Evolutionary conservation across 495 filamentous ascomycete genomes (phyloP).

Genomic region (Talaromyces stipitatus): DNA sequence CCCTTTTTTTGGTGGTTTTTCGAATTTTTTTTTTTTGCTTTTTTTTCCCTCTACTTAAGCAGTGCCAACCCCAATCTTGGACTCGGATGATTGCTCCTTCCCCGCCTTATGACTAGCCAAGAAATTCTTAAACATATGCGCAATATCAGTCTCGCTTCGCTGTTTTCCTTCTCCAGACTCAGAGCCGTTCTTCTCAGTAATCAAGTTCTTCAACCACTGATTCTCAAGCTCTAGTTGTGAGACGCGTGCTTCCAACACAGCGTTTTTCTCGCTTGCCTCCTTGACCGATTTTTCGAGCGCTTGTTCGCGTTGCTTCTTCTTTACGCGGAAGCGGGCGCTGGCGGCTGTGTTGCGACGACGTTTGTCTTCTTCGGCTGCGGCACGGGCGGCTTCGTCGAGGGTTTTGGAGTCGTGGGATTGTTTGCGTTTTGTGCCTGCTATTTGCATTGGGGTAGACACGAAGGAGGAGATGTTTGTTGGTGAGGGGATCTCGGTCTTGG

Average conservation of each 20-base stretch:
- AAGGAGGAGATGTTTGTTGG: conserved; percentile 10
- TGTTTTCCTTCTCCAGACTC: conserved; percentile 25
- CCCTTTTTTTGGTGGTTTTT: background rate
- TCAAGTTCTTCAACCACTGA: conserved; percentile 88
- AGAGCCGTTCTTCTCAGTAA: conserved; percentile 77
- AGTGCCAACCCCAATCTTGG: conserved; percentile 31
- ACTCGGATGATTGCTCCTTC: conserved; percentile 24
- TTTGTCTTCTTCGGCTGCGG: conserved; percentile 94
- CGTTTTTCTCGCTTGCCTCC: conserved; percentile 82
- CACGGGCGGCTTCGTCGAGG: conserved; percentile 48
- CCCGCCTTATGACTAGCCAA: conserved; percentile 31
- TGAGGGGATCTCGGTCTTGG: conserved; percentile 8
- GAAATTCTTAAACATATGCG: conserved; percentile 43
- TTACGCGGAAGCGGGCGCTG: conserved; percentile 88
- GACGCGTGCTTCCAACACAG: conserved; percentile 69
- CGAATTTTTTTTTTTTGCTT: background rate
- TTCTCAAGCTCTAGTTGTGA: conserved; percentile 90
- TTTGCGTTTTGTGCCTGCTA: conserved; percentile 33
- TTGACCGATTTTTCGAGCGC: conserved; percentile 84
- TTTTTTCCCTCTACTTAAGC: conserved; percentile 1
- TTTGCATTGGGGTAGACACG: conserved; percentile 12
- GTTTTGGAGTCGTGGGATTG: conserved; percentile 17
- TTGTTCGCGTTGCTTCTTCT: conserved; percentile 99
- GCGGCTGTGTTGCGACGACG: conserved; percentile 94
- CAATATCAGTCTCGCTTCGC: conserved; percentile 35